A percentile compares a stretch with the other conserved stretches of the same genome.
Evolutionary conservation across 192 early-diverging fungal species (phyloP).

Genomic region (Coemansia sp.): DNA sequence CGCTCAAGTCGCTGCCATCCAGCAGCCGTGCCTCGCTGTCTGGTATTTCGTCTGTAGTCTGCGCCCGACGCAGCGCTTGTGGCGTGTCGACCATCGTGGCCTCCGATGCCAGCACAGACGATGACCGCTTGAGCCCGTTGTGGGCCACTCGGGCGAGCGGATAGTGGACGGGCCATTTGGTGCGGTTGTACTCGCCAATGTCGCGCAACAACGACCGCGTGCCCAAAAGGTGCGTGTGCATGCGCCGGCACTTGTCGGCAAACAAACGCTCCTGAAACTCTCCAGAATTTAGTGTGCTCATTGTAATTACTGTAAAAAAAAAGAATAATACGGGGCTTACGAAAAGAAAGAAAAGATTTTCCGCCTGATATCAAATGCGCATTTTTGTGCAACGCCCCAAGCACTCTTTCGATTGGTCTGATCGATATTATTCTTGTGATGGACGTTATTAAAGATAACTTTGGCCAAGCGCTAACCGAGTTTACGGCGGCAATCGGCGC

Average conservation of each 20-base stretch:
- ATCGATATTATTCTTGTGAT: conserved; percentile 3
- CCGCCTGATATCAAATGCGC: too few relatives aligned
- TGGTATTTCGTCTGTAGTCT: conserved; percentile 27
- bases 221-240: conserved; percentile 66
- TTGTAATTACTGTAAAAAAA: not conserved
- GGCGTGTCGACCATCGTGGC: conserved; percentile 22
- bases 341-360: conserved; percentile 15
- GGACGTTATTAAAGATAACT: conserved; percentile 46
- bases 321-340: not conserved
- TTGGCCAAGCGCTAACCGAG: conserved; percentile 25
- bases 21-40: conserved; percentile 17
- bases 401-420: not conserved
- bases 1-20: conserved; percentile 44
- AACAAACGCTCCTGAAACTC: conserved; percentile 64
- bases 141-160: conserved; percentile 52
- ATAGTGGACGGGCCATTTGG: conserved; percentile 66
- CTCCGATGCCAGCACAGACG: conserved; percentile 30
- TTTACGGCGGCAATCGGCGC: conserved; percentile 20
- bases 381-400: too few relatives aligned
- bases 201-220: conserved; percentile 68
- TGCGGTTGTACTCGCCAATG: conserved; percentile 67
- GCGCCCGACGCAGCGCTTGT: conserved; percentile 24
- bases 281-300: not conserved
- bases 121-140: conserved; percentile 25
- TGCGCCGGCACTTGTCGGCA: conserved; percentile 69